Conservation (phyloP, 139 green algal species). For the Tetradesmus lagerheimii region DNA sequence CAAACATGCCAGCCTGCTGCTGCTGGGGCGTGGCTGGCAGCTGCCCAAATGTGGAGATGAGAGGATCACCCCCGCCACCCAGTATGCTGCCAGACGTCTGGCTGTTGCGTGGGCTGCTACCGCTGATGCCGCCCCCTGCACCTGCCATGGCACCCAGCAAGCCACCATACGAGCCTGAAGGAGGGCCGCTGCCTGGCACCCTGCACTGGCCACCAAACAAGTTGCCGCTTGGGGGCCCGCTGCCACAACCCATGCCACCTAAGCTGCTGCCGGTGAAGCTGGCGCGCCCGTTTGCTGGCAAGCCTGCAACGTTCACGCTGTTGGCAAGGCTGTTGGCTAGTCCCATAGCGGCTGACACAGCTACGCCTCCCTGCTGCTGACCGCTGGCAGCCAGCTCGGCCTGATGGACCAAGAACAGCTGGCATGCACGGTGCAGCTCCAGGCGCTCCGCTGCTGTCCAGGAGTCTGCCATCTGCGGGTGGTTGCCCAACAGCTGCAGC, state of each 20-base stretch:
- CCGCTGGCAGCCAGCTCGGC: background rate
- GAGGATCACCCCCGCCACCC: background rate
- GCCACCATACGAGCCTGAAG: constrained; percentile 11
- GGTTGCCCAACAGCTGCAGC: constrained; percentile 22
- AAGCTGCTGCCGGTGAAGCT: constrained; percentile 11
- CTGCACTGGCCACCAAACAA: constrained; percentile 17
- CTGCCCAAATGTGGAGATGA: constrained; percentile 33
- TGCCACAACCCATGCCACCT: background rate
- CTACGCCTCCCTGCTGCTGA: background rate
- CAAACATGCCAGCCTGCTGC: constrained; percentile 13
- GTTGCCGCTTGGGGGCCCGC: background rate
- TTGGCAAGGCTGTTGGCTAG: constrained; percentile 24
- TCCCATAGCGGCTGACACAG: constrained; percentile 10
- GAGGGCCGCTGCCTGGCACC: background rate
- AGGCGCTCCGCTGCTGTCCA: constrained; percentile 40
- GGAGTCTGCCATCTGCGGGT: constrained; percentile 25
- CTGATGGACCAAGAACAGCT: constrained; percentile 35
- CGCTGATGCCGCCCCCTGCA: background rate
- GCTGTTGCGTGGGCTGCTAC: constrained; percentile 10
- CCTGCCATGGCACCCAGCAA: background rate
- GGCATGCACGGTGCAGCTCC: constrained; percentile 46
- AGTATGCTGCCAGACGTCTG: background rate
- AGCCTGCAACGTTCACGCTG: background rate
- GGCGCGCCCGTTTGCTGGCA: background rate
- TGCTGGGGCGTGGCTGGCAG: background rate